These are phyloP conservation scores for Rosa hybrid DNA, from an alignment of 331 rosid species.

Conservation along the genomic window DNA sequence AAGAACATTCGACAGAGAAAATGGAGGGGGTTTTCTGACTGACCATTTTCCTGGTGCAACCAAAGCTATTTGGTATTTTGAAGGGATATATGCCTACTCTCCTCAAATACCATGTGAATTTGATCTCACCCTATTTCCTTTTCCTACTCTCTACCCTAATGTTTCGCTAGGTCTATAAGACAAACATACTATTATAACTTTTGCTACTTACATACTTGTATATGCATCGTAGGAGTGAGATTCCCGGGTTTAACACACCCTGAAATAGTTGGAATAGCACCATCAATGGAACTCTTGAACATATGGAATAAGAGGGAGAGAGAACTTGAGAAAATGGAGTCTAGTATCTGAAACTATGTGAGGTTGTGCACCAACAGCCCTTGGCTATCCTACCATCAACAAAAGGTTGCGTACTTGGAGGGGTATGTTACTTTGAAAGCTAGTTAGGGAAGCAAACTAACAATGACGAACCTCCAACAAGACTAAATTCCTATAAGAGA, in stretches of 20 bases:
- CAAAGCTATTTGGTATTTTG: conserved; percentile 87
- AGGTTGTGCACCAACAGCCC: conserved; percentile 85
- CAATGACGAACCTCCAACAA: neutral
- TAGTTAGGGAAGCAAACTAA: neutral
- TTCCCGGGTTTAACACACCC: conserved; percentile 94
- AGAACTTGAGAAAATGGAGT: conserved; percentile 59
- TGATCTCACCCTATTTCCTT: conserved; percentile 11
- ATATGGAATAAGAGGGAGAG: conserved; percentile 87
- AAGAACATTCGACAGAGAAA: conserved; percentile 83
- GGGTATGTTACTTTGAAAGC: conserved; percentile 41
- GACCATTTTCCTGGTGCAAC: conserved; percentile 88
- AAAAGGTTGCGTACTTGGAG: conserved; percentile 70
- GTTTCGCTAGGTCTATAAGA: neutral
- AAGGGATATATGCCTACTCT: conserved; percentile 76
- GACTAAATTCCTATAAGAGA: neutral
- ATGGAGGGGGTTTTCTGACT: conserved; percentile 84
- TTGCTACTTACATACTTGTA: neutral
- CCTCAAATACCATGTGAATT: conserved; percentile 89
- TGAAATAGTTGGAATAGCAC: conserved; percentile 89
- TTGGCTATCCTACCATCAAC: conserved; percentile 77
- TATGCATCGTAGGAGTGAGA: conserved; percentile 64
- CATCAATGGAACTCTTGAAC: conserved; percentile 73
- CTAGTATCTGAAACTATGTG: conserved; percentile 63
- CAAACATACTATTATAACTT: neutral
- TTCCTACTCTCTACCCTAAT: neutral